Base-by-base conservation (phyloP, 2,329 filamentous ascomycete genomes). In the Monilinia aucupariae region DNA sequence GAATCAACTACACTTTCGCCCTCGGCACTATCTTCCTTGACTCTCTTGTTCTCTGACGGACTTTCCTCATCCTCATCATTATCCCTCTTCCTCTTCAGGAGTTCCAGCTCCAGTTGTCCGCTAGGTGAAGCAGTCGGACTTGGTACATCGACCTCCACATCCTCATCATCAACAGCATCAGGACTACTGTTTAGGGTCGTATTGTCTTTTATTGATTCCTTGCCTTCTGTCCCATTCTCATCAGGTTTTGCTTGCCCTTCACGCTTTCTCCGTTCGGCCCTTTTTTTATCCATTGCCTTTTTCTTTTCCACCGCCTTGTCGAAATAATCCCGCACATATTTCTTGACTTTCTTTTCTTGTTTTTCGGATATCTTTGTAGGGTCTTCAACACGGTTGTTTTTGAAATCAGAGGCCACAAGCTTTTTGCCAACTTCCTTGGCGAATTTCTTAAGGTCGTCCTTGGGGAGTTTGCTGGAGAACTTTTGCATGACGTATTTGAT, bases 381-480 rank as follows among this genome's bases (percentile, higher is more conserved):
- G 71, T 97, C 88, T 52, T 85, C 82, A 12, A 97, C 92, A n/a
- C 91, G 87, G 54, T 86, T 85, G 72, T 93, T 89, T 75, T 96
- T 96, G 78, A 90, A 97, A 74, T 97, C 93, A 0, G 91, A 94
- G 22, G 90, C 85, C 25, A 96, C 92, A 17, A 97, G 83, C 75
- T 93, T 96, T 76, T 96, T 96, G 63, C 86, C 86, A 53, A 93
- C 83, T 75, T 88, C 82, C 70, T 86, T 85, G 62, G 80, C 81
- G 54, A 86, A 80, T 63, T 81, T 81, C 72, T 87, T 87, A 3
- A 87, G 74, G 56, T 87, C 83, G 8, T 97, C 92, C 72, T 89
- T 92, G 4, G 91, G 90, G 27, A 97, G 85, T 76, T 91, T 92
- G 71, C 92, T 83, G 66, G 88, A 89, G 75, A 92, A 97, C 71